A percentile compares a stretch with the other conserved stretches of the same genome.
Evolutionary conservation across 2,329 filamentous ascomycete genomes (phyloP).

Genomic region (Xylariaceae sp.): DNA sequence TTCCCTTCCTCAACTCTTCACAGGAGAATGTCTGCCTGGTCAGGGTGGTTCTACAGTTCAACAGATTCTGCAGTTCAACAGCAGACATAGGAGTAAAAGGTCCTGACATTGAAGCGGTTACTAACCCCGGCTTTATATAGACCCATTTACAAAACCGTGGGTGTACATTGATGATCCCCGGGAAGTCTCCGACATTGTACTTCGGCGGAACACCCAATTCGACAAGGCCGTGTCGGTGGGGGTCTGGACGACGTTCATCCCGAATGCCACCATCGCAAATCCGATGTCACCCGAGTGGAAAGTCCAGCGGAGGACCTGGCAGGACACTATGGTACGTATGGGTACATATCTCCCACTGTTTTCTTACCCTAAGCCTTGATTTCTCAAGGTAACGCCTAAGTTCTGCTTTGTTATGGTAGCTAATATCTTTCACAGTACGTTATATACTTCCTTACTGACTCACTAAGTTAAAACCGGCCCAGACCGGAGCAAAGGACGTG

Average conservation of each 20-base stretch:
- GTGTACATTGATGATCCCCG: constrained; percentile 20
- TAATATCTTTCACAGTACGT: no score
- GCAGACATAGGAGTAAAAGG: no score
- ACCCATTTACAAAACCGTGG: constrained; percentile 15
- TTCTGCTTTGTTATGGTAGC: no score
- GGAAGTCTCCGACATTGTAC: constrained; percentile 15
- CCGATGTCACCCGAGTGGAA: constrained; percentile 9
- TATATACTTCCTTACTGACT: no score
- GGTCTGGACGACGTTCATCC: constrained; percentile 11
- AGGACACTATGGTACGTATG: constrained; percentile 25
- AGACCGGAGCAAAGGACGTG: no score
- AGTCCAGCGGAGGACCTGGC: constrained; percentile 18
- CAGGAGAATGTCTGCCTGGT: background rate
- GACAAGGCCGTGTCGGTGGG: constrained; percentile 9
- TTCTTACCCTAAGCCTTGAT: no score
- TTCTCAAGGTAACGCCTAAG: no score
- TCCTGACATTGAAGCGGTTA: background rate
- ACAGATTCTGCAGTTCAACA: no score
- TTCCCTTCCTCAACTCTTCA: background rate
- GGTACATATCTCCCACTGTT: no score
- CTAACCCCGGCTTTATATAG: background rate
- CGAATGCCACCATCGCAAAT: constrained; percentile 17
- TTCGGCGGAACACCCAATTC: constrained; percentile 20
- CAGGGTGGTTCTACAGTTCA: background rate
- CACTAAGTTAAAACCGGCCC: no score